Conservation (phyloP, 2,329 filamentous ascomycete species). For the Cordyceps cicadae region DNA sequence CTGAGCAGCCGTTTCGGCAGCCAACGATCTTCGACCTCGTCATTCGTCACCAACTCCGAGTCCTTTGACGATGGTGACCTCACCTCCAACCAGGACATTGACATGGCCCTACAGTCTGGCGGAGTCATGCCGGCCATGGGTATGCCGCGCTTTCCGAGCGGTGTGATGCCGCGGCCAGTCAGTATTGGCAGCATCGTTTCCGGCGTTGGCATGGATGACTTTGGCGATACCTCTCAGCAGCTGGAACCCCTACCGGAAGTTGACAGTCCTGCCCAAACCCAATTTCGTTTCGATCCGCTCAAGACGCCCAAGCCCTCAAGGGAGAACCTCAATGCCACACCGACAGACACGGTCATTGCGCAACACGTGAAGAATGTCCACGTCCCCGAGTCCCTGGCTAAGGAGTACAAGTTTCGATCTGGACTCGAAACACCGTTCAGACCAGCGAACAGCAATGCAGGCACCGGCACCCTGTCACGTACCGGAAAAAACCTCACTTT, state of each 20-base stretch:
- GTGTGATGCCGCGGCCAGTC: conserved; percentile 61
- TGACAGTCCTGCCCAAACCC: conserved; percentile 30
- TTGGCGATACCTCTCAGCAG: conserved; percentile 37
- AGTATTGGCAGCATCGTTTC: conserved; percentile 89
- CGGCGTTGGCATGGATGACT: conserved; percentile 49
- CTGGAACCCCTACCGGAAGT: conserved; percentile 44
- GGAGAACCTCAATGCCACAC: conserved; percentile 48
- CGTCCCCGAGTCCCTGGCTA: conserved; percentile 79
- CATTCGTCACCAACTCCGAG: conserved; percentile 46
- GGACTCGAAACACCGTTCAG: conserved; percentile 53
- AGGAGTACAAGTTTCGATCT: conserved; percentile 74
- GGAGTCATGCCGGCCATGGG: conserved; percentile 57
- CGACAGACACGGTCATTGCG: conserved; percentile 81
- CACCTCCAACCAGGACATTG: conserved; percentile 58
- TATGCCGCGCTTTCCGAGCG: conserved; percentile 41
- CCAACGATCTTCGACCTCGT: conserved; percentile 53
- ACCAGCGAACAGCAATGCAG: conserved; percentile 38
- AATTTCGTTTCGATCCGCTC: conserved; percentile 39
- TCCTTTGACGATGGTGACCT: conserved; percentile 60
- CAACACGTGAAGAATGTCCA: conserved; percentile 85
- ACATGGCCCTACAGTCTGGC: conserved; percentile 76
- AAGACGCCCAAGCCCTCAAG: conserved; percentile 61
- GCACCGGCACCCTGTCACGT: conserved; percentile 40
- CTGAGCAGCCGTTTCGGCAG: conserved; percentile 49
- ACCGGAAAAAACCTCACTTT: conserved; percentile 70